A percentile compares a stretch with the other conserved stretches of the same genome.
These are phyloP conservation scores for Cercospora janseana DNA, from an alignment of 2,329 filamentous ascomycete species.

Conservation along the genomic window DNA sequence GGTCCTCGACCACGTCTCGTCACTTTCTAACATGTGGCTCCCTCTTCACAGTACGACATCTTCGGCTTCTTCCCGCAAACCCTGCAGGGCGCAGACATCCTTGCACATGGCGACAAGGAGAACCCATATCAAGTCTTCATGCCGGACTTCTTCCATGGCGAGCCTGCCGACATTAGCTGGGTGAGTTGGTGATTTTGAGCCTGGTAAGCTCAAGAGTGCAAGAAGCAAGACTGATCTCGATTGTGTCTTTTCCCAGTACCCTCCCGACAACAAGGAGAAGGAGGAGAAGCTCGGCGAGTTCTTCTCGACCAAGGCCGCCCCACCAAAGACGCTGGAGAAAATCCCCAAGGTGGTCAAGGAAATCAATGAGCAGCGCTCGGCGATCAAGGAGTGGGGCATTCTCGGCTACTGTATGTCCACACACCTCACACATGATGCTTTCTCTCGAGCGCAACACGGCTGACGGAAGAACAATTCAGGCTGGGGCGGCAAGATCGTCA, in stretches of 20 bases:
- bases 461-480: neutral
- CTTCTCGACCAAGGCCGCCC: conserved; percentile 56
- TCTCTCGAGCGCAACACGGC: conserved; percentile 31
- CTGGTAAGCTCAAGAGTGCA: too few species aligned
- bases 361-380: conserved; percentile 49
- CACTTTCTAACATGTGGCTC: neutral
- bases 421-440: conserved; percentile 36
- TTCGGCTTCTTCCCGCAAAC: conserved; percentile 65
- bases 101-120: conserved; percentile 62
- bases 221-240: too few species aligned
- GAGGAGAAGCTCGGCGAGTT: conserved; percentile 59
- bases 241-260: too few species aligned
- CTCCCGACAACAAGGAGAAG: conserved; percentile 59
- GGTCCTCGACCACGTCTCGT: neutral
- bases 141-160: conserved; percentile 84
- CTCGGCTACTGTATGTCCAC: conserved; percentile 59
- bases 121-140: conserved; percentile 81
- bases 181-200: neutral
- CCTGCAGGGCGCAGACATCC: conserved; percentile 62
- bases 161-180: conserved; percentile 57
- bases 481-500: conserved; percentile 52
- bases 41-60: conserved; percentile 51
- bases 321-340: conserved; percentile 56
- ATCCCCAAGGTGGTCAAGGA: conserved; percentile 57
- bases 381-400: conserved; percentile 57